Evolutionary conservation across 1,284 basidiomycete genomes (phyloP).

Genomic region (Irpex sp.): DNA sequence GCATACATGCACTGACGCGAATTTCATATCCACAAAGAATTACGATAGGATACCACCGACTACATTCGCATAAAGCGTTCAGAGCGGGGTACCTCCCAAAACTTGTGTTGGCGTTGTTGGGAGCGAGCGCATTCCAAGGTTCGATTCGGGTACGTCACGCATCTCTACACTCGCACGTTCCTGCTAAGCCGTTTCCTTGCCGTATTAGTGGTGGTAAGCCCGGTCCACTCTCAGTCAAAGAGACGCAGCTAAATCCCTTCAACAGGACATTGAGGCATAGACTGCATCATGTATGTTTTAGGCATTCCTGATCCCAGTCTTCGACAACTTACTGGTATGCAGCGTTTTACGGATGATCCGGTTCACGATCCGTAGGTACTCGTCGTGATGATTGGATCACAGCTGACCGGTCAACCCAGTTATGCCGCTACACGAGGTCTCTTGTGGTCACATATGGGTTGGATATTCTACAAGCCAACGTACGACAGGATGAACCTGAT

Average conservation of each 20-base stretch:
- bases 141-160: slow-evolving; percentile 42
- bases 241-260: neutral
- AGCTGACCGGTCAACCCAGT: slow-evolving; percentile 23
- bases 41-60: slow-evolving; percentile 71
- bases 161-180: neutral
- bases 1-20: neutral
- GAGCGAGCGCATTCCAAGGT: slow-evolving; percentile 66
- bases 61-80: slow-evolving; percentile 73
- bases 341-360: slow-evolving; percentile 75
- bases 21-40: slow-evolving; percentile 36
- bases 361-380: slow-evolving; percentile 60
- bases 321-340: neutral
- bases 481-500: slow-evolving; percentile 62
- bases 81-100: slow-evolving; percentile 52
- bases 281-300: slow-evolving; percentile 59
- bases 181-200: neutral
- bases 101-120: slow-evolving; percentile 55
- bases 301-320: neutral
- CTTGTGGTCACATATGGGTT: slow-evolving; percentile 75
- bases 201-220: slow-evolving; percentile 43
- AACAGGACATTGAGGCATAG: slow-evolving; percentile 69
- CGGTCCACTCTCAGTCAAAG: neutral
- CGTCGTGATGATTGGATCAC: neutral
- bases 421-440: slow-evolving; percentile 72
- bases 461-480: slow-evolving; percentile 76